Percentiles rank a stretch among this genome's conserved stretches.
Evolutionary conservation across 2,329 filamentous ascomycete genomes (phyloP).

Genomic region (Dothistroma septosporum): DNA sequence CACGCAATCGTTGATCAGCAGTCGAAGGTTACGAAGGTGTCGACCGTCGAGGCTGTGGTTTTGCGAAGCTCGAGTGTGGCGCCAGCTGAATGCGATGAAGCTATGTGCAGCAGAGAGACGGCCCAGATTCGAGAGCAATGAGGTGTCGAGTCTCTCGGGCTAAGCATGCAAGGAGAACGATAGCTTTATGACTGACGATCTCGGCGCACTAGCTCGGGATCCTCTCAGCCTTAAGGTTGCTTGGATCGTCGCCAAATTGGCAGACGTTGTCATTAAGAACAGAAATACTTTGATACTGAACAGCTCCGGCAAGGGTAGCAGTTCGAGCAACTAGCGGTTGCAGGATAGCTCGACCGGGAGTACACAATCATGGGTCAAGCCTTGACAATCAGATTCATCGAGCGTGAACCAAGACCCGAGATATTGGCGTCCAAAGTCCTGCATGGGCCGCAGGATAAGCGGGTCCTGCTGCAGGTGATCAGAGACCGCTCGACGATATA

Average conservation of each 20-base stretch:
- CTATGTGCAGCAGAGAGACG: background rate
- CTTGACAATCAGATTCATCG: constrained; percentile 16
- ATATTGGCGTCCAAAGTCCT: constrained; percentile 20
- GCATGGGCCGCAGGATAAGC: constrained; percentile 18
- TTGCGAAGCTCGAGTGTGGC: background rate
- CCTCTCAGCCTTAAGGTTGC: constrained; percentile 18
- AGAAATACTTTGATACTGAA: constrained; percentile 3
- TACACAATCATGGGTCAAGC: constrained; percentile 20
- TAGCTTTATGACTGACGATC: constrained; percentile 15
- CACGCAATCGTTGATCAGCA: background rate
- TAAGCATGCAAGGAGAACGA: constrained; percentile 15
- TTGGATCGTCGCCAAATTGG: constrained; percentile 15
- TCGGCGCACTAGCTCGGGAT: constrained; percentile 14
- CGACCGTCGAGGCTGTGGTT: background rate
- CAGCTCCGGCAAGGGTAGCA: constrained; percentile 13
- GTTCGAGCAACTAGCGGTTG: constrained; percentile 16
- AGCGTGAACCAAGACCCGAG: constrained; percentile 22
- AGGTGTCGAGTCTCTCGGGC: constrained; percentile 11
- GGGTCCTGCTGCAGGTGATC: constrained; percentile 26
- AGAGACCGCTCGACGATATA: constrained; percentile 19
- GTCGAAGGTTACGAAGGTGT: background rate
- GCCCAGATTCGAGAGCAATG: constrained; percentile 10
- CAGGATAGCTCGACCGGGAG: constrained; percentile 18
- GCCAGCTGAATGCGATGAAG: background rate
- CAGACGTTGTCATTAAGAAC: constrained; percentile 8